A percentile compares a stretch with the other conserved stretches of the same genome.
Conservation (phyloP, 2,329 filamentous ascomycete genomes). For the Exophiala oligosperma region DNA sequence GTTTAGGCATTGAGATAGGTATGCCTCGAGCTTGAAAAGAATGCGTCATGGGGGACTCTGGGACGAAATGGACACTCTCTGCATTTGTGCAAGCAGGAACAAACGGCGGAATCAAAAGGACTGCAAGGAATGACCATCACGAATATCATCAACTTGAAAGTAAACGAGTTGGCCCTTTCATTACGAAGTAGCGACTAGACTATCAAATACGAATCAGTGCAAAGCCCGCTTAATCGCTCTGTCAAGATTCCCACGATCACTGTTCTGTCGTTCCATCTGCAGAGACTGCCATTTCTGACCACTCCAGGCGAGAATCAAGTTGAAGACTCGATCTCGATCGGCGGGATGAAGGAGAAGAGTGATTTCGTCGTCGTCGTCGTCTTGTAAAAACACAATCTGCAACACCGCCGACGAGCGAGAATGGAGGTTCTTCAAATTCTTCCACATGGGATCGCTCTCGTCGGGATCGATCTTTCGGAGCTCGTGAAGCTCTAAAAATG, state of each 20-base stretch:
- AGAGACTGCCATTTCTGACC: constrained; percentile 28
- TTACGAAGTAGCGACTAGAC: not conserved
- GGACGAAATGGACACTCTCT: too few relatives aligned
- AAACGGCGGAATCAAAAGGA: not conserved
- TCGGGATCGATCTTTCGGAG: constrained; percentile 23
- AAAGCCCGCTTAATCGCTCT: constrained; percentile 20
- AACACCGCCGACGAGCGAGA: constrained; percentile 9
- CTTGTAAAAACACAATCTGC: constrained; percentile 9
- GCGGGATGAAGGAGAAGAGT: constrained; percentile 16
- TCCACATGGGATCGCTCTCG: constrained; percentile 2
- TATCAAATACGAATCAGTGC: constrained; percentile 8
- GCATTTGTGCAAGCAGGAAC: not conserved
- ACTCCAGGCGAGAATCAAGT: constrained; percentile 30
- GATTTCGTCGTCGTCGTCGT: not conserved
- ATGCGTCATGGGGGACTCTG: too few relatives aligned
- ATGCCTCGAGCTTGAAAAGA: too few relatives aligned
- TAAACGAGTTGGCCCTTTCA: not conserved
- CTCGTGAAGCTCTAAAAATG: constrained; percentile 15
- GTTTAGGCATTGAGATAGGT: constrained; percentile 15
- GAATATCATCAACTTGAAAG: not conserved
- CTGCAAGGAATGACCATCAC: not conserved
- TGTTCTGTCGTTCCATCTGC: constrained; percentile 21
- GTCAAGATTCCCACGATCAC: constrained; percentile 16
- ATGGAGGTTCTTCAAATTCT: constrained; percentile 16
- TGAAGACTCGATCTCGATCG: constrained; percentile 31